Conservation (phyloP, 2,329 filamentous ascomycete species). For the Clonostachys solani region DNA sequence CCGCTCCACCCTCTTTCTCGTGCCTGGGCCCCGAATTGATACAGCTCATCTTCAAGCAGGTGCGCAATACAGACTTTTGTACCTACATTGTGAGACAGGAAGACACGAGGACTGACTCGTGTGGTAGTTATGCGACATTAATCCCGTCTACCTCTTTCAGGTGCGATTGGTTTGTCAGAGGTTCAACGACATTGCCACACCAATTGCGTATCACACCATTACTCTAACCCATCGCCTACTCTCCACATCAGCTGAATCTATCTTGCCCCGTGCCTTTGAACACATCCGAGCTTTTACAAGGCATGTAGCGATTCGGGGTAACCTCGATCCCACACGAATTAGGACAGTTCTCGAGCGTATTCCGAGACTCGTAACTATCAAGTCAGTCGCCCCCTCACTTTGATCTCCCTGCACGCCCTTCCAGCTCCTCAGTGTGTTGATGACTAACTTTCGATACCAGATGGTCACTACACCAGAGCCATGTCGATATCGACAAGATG, state of each 20-base stretch:
- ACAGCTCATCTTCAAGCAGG: conserved; percentile 34
- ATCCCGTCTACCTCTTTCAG: conserved; percentile 21
- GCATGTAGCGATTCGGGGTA: conserved; percentile 32
- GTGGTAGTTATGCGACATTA: conserved; percentile 30
- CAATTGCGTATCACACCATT: conserved; percentile 33
- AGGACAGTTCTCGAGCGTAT: conserved; percentile 26
- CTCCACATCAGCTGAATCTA: conserved; percentile 20
- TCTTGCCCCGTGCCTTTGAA: conserved; percentile 22
- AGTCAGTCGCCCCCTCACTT: conserved; percentile 19
- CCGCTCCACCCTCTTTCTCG: conserved; percentile 6
- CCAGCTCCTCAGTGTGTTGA: no score
- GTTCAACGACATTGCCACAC: conserved; percentile 34
- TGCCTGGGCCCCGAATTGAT: conserved; percentile 37
- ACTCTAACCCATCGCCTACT: conserved; percentile 30
- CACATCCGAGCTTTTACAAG: conserved; percentile 31
- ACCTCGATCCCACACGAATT: conserved; percentile 30
- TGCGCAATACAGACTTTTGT: conserved; percentile 11
- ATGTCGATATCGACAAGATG: no score
- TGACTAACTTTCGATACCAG: no score
- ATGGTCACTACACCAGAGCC: no score
- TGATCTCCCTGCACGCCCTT: not conserved
- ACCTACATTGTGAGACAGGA: not conserved
- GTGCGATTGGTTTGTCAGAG: conserved; percentile 31
- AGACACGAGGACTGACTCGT: not conserved
- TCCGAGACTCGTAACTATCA: conserved; percentile 28